Percentiles rank a stretch among this genome's conserved stretches.
Evolutionary conservation across 1,139 yeast genomes (phyloP).

Genomic region (Hyphopichia fennica): DNA sequence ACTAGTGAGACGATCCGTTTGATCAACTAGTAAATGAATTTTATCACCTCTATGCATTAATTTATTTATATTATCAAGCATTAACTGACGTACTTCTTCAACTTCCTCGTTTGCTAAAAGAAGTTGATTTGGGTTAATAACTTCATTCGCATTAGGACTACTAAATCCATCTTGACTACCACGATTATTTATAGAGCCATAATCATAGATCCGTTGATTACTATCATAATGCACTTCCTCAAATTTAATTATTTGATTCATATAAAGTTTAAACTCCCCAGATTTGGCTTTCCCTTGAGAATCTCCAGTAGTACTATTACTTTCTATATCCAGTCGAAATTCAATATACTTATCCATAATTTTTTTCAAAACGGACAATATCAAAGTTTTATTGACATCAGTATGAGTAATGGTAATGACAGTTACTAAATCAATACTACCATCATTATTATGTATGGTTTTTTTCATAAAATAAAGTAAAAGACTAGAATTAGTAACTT

Average conservation of each 20-base stretch:
- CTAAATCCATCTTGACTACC: constrained; percentile 11
- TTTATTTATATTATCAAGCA: constrained; percentile 70
- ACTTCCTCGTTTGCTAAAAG: constrained; percentile 49
- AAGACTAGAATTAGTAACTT: constrained; percentile 34
- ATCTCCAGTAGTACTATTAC: constrained; percentile 11
- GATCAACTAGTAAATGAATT: constrained; percentile 71
- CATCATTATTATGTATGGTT: constrained; percentile 38
- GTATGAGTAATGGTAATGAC: constrained; percentile 48
- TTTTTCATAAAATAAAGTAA: constrained; percentile 52
- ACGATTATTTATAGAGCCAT: constrained; percentile 27
- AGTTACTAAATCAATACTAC: constrained; percentile 51
- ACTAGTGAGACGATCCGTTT: constrained; percentile 73
- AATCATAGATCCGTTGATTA: constrained; percentile 33
- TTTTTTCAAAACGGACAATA: constrained; percentile 48
- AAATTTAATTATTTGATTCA: constrained; percentile 51
- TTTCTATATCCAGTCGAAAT: constrained; percentile 24
- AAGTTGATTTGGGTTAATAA: constrained; percentile 40
- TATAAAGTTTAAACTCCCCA: constrained; percentile 51
- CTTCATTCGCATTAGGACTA: constrained; percentile 9
- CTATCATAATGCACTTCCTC: constrained; percentile 49
- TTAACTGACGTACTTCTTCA: constrained; percentile 54
- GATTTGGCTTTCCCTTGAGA: constrained; percentile 24
- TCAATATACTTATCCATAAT: constrained; percentile 50
- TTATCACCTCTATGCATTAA: constrained; percentile 80
- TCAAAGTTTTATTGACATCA: constrained; percentile 44